Evolutionary conservation across 202 grass and related monocot genomes (phyloP), one percentile per base, ranked within the genome.

Genomic region (Miscanthus sacchariflorus): DNA sequence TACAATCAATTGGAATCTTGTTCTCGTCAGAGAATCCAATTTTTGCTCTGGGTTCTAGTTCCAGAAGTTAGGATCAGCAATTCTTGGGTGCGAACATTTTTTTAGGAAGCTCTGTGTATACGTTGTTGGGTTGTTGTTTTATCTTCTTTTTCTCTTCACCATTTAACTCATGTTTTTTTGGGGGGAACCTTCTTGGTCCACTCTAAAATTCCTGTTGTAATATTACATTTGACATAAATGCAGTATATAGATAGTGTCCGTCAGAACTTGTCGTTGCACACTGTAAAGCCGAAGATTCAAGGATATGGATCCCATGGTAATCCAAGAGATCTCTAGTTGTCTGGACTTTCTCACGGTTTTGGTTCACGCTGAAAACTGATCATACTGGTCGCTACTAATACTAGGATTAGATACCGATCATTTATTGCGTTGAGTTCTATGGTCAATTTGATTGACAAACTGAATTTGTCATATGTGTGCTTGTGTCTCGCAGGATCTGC

Each of bases 41-140:
- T 88, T 85, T 88, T 88, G 71, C 76, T 70, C 77, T 85, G 64
- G 77, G 24, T 77, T 42, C 28, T 30, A 85, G 42, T 24, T 77
- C 66, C 72, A 72, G 81, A 85, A 38, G 45, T 19, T 72, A 81
- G 77, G 44, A 28, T 72, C 14, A 76, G 25, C 8, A 1, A 46
- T 58, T 77, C n/a, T 64, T 77, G 58, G 40, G 25, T 82, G 52
- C 81, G 38, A 35, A 63, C 4, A 7, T 36, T 44, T 59, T 42
- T 43, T 74, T 11, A 21, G 9, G 36, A 43, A 73, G 15, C 6
- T 33, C 13, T 21, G 70, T 74, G 9, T 45, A 74, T 59, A 44
- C 9, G 12, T 56, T 27, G 52, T 56, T 56, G 52, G 52, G 44
- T 9, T 64, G 25, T 21, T 18, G 30, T 17, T 66, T 52, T 40